Evolutionary conservation across 2,329 filamentous ascomycete species (phyloP).

Genomic region (Fusarium equiseti): DNA sequence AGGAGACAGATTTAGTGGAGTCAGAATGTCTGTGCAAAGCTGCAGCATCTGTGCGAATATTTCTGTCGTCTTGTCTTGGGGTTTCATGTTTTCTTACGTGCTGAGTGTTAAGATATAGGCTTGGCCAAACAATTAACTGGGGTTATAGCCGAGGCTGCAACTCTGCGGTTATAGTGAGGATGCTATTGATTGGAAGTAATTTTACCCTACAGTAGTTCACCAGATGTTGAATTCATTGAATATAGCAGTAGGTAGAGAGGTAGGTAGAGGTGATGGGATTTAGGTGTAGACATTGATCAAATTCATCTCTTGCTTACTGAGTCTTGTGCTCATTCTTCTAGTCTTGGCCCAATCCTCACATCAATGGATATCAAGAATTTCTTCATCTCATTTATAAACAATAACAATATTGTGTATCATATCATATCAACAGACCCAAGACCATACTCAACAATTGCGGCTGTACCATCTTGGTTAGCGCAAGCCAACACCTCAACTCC

Average conservation of each 20-base stretch:
- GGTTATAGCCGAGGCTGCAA: neutral
- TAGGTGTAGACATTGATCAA: too few species aligned
- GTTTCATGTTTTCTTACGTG: constrained; percentile 3
- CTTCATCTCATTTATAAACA: too few species aligned
- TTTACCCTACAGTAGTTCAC: neutral
- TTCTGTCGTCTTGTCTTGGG: neutral
- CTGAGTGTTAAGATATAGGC: constrained; percentile 4
- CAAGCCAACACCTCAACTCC: neutral
- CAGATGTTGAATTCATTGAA: neutral
- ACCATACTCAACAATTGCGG: neutral
- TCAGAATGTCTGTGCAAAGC: neutral
- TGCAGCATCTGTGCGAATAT: neutral
- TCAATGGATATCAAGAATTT: too few species aligned
- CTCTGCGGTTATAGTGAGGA: neutral
- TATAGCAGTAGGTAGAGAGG: neutral
- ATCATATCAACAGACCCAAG: neutral
- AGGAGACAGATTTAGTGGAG: neutral
- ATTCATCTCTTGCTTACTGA: too few species aligned
- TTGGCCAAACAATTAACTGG: constrained; percentile 1
- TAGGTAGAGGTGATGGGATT: too few species aligned
- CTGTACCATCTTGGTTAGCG: neutral
- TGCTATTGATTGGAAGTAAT: neutral
- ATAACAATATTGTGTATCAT: neutral
- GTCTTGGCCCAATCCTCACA: rapidly evolving
- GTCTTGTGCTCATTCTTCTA: too few species aligned